Conservation (phyloP, 768 basidiomycete genomes). For the Tephrocybe sp. region DNA sequence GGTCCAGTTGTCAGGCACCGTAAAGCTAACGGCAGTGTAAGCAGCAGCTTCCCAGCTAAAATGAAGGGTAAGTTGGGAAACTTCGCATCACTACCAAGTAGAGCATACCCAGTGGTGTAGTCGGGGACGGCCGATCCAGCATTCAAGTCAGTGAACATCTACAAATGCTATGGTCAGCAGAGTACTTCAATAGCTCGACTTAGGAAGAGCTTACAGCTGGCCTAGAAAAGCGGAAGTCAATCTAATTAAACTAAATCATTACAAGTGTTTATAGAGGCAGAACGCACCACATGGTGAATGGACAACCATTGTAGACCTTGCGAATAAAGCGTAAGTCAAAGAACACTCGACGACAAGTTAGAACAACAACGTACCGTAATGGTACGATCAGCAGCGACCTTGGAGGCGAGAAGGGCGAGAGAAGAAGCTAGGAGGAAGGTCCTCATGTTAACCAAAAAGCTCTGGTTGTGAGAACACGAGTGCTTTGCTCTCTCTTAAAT, state of each 20-base stretch:
- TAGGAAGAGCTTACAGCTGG: no score
- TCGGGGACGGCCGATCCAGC: conserved; percentile 45
- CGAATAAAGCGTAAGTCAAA: background rate
- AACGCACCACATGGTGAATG: conserved; percentile 67
- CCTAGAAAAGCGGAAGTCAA: conserved; percentile 20
- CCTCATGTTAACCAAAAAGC: conserved; percentile 23
- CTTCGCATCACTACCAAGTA: background rate
- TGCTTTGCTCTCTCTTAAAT: background rate
- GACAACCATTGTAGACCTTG: conserved; percentile 56
- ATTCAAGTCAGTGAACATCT: conserved; percentile 61
- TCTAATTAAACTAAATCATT: background rate
- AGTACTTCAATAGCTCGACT: no score
- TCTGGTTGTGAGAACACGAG: background rate
- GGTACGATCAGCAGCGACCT: conserved; percentile 44
- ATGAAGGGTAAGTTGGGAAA: background rate
- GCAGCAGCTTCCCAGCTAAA: conserved; percentile 39
- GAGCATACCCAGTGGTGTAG: conserved; percentile 41
- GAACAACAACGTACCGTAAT: conserved; percentile 38
- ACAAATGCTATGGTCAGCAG: background rate
- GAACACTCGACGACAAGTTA: background rate
- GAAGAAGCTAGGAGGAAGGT: conserved; percentile 15
- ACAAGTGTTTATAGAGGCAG: background rate
- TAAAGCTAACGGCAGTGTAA: conserved; percentile 39
- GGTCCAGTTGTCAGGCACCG: conserved; percentile 62
- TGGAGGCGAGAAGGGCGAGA: conserved; percentile 13